phyloP scores from a whole-genome alignment of 257 asterid species.

The Paraleonurus japonicus region DNA sequence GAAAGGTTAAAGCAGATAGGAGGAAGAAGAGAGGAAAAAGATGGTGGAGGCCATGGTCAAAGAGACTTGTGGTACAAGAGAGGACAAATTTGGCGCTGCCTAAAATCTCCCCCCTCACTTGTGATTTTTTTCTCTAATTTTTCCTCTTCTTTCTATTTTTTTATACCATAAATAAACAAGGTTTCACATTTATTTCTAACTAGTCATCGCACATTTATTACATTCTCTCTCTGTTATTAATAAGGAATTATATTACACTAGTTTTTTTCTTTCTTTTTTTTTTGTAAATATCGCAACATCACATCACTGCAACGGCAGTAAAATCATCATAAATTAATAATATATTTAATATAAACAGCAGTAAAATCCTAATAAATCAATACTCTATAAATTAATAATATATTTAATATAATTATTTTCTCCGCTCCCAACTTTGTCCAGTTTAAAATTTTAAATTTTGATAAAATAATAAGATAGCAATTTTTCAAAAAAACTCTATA shows the following conservation, averaged over 20 bases:
- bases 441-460: no score
- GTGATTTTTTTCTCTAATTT: background rate
- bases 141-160: background rate
- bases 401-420: no score
- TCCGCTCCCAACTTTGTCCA: no score
- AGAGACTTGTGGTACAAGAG: constrained; percentile 22
- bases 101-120: constrained; percentile 6
- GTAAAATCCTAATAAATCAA: no score
- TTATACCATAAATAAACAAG: background rate
- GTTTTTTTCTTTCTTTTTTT: no score
- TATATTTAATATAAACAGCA: no score
- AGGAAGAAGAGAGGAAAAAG: constrained; percentile 29
- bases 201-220: background rate
- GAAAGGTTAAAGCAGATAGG: background rate
- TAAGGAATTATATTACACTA: background rate
- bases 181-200: background rate
- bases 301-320: no score
- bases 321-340: no score
- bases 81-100: constrained; percentile 16
- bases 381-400: no score
- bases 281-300: no score
- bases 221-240: background rate
- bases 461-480: no score
- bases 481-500: no score
- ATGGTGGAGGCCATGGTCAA: constrained; percentile 26